phyloP scores from a whole-genome alignment of 108 stramenopile genomes.

The Pinguiococcus pyrenoidosus region DNA sequence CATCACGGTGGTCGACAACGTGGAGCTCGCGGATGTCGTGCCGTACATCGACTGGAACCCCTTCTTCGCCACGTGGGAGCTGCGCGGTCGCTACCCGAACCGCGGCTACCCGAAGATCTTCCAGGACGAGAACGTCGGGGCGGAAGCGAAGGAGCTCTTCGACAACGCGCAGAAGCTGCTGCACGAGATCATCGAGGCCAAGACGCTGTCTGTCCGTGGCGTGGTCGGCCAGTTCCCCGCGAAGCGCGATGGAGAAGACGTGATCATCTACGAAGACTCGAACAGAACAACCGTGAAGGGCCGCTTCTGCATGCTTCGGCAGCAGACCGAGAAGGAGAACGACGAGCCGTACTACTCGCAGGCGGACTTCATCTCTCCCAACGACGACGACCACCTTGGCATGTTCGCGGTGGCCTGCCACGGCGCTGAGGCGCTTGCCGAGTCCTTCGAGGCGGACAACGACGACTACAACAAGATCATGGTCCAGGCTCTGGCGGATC shows the following conservation, averaged over 20 bases:
- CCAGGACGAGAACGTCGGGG: constrained; percentile 85
- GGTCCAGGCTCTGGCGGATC: constrained; percentile 93
- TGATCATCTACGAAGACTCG: constrained; percentile 72
- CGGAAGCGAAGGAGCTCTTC: constrained; percentile 92
- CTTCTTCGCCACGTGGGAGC: constrained; percentile 81
- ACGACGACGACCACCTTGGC: constrained; percentile 70
- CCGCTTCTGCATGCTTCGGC: constrained; percentile 94
- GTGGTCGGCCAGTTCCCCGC: constrained; percentile 90
- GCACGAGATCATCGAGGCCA: constrained; percentile 70
- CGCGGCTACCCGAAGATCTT: constrained; percentile 99
- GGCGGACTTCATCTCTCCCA: constrained; percentile 96
- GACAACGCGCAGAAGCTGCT: constrained; percentile 90
- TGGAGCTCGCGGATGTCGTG: constrained; percentile 62
- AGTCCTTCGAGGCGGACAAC: constrained; percentile 57
- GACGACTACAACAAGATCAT: constrained; percentile 99
- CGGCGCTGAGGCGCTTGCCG: constrained; percentile 61
- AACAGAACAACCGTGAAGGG: constrained; percentile 58
- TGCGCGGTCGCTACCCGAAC: constrained; percentile 97
- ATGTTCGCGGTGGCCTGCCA: constrained; percentile 96
- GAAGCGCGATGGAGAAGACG: constrained; percentile 90
- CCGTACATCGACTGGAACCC: constrained; percentile 94
- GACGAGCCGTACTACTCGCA: constrained; percentile 84
- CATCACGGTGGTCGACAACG: constrained; percentile 59
- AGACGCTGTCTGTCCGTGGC: constrained; percentile 70
- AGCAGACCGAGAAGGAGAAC: constrained; percentile 96